Percentiles rank a stretch among this genome's conserved stretches.
phyloP scores from a whole-genome alignment of 164 flowering plant species.

The Kalanchoe fedtschenkoi region DNA sequence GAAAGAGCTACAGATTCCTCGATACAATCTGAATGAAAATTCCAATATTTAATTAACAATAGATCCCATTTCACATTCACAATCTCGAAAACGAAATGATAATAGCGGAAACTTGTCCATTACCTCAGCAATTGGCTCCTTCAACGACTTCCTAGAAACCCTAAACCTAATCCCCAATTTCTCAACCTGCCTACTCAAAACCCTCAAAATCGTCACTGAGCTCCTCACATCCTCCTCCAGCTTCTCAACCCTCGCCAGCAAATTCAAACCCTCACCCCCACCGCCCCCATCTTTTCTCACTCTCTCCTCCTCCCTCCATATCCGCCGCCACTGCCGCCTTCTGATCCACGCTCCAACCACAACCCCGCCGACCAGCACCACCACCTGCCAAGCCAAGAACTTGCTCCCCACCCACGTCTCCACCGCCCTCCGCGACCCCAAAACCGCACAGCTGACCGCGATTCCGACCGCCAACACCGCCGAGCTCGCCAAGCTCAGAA shows the following conservation, averaged over 20 bases:
- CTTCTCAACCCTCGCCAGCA: constrained; percentile 69
- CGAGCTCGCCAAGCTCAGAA: constrained; percentile 41
- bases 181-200: constrained; percentile 84
- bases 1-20: too few relatives aligned
- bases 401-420: constrained; percentile 24
- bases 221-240: constrained; percentile 76
- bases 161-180: constrained; percentile 88
- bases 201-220: constrained; percentile 44
- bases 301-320: constrained; percentile 22
- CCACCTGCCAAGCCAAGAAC: constrained; percentile 38
- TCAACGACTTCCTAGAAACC: constrained; percentile 63
- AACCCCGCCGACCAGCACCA: constrained; percentile 42
- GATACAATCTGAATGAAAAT: too few relatives aligned
- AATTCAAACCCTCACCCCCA: constrained; percentile 25
- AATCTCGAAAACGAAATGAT: too few relatives aligned
- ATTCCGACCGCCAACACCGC: constrained; percentile 33
- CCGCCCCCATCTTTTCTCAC: constrained; percentile 9
- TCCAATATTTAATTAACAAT: too few relatives aligned
- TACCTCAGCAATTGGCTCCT: constrained; percentile 82
- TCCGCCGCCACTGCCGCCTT: constrained; percentile 66
- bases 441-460: constrained; percentile 28
- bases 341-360: constrained; percentile 50
- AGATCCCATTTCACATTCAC: too few relatives aligned
- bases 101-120: neutral
- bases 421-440: constrained; percentile 20